Percentiles rank a stretch among this genome's conserved stretches.
Evolutionary conservation across 306 rosid species (phyloP).

Genomic region (Astragalus glycyphyllos): DNA sequence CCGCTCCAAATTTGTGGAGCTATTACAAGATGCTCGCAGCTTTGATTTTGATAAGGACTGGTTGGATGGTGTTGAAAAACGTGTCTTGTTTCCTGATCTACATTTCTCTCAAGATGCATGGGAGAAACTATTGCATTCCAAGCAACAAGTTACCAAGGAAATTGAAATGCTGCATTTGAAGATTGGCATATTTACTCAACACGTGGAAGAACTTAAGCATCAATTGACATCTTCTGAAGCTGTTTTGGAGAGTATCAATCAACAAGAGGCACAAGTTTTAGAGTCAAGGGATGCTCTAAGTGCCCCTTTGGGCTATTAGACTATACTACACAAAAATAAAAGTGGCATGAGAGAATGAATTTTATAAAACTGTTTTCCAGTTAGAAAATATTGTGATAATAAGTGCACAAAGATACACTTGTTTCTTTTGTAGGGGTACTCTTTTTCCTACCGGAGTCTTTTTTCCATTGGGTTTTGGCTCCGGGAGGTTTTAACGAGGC

Average conservation of each 20-base stretch:
- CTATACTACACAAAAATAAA: too few species aligned
- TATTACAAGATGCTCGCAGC: background rate
- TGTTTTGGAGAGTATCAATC: too few species aligned
- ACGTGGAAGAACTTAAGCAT: background rate
- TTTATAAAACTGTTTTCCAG: too few species aligned
- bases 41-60: conserved; percentile 1
- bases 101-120: background rate
- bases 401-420: too few species aligned
- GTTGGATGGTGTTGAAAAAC: background rate
- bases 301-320: background rate
- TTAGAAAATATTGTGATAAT: too few species aligned
- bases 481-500: too few species aligned
- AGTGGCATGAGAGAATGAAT: too few species aligned
- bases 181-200: background rate
- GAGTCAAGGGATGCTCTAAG: background rate
- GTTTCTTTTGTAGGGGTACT: too few species aligned
- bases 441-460: too few species aligned
- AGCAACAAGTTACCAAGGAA: background rate
- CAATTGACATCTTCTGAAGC: too few species aligned
- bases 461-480: too few species aligned
- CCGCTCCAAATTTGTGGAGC: conserved; percentile 15
- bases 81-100: background rate
- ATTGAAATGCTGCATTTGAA: background rate
- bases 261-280: background rate
- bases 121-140: background rate